Evolutionary conservation across 306 rosid genomes (phyloP).

Genomic region (Ormosia semicastrata): DNA sequence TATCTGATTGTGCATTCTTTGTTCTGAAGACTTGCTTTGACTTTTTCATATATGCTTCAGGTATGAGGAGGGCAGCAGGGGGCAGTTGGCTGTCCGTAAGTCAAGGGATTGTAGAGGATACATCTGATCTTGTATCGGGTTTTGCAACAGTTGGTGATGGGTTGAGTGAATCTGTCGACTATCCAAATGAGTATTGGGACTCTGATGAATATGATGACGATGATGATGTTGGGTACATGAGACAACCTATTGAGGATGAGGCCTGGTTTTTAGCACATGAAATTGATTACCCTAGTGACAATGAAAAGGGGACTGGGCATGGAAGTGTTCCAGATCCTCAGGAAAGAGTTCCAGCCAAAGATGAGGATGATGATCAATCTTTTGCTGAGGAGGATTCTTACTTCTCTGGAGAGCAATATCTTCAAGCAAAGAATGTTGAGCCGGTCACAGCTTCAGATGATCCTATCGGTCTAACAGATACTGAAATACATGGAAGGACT

Average conservation of each 20-base stretch:
- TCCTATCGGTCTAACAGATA: slow-evolving; percentile 64
- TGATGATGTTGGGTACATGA: slow-evolving; percentile 91
- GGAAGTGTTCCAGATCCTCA: slow-evolving; percentile 85
- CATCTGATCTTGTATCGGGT: slow-evolving; percentile 96
- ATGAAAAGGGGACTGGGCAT: slow-evolving; percentile 88
- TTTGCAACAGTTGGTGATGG: slow-evolving; percentile 98
- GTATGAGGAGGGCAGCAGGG: slow-evolving; percentile 76
- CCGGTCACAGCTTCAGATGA: slow-evolving; percentile 65
- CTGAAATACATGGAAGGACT: slow-evolving; percentile 69
- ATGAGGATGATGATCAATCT: slow-evolving; percentile 95
- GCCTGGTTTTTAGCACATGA: slow-evolving; percentile 99
- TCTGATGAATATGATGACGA: slow-evolving; percentile 98
- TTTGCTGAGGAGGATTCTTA: slow-evolving; percentile 96
- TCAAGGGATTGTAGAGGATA: slow-evolving; percentile 92
- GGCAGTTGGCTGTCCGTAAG: slow-evolving; percentile 94
- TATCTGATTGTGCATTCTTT: neutral
- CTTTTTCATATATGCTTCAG: slow-evolving; percentile 45
- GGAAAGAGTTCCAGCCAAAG: slow-evolving; percentile 74
- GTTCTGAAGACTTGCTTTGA: slow-evolving; percentile 17
- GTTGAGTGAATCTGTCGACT: slow-evolving; percentile 84
- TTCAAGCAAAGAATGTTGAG: slow-evolving; percentile 70
- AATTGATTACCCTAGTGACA: slow-evolving; percentile 98
- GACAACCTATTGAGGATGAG: slow-evolving; percentile 99
- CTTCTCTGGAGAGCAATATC: slow-evolving; percentile 87
- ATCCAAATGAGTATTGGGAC: slow-evolving; percentile 96